phyloP scores from a whole-genome alignment of 2,329 filamentous ascomycete species.

The Pestalotiopsis sp. region DNA sequence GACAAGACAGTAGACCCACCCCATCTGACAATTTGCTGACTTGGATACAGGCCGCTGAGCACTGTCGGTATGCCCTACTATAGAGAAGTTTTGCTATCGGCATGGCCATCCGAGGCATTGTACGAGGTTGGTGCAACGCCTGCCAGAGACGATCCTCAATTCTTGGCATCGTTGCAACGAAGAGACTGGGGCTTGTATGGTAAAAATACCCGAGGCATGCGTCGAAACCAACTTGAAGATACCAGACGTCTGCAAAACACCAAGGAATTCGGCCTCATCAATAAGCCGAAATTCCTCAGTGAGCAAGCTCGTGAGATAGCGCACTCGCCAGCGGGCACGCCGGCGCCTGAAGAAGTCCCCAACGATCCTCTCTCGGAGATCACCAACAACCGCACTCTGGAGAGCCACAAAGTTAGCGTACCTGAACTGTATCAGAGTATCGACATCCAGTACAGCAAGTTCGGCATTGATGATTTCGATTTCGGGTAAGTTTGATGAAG shows the following conservation, averaged over 20 bases:
- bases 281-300: constrained; percentile 89
- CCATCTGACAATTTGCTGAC: constrained; percentile 15
- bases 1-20: not conserved
- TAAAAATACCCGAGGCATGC: constrained; percentile 71
- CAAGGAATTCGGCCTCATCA: constrained; percentile 63
- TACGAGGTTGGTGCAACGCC: constrained; percentile 87
- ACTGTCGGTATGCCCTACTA: constrained; percentile 92
- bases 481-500: constrained; percentile 67
- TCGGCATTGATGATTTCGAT: constrained; percentile 98
- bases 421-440: constrained; percentile 90
- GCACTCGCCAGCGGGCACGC: constrained; percentile 45
- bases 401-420: constrained; percentile 78
- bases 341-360: constrained; percentile 41
- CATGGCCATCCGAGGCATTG: constrained; percentile 83
- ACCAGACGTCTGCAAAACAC: constrained; percentile 60
- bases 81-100: constrained; percentile 81
- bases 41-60: constrained; percentile 68
- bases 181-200: constrained; percentile 79
- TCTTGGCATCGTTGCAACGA: constrained; percentile 69
- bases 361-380: constrained; percentile 67
- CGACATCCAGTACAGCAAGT: constrained; percentile 98
- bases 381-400: constrained; percentile 65
- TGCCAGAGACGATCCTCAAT: constrained; percentile 69
- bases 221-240: constrained; percentile 82
- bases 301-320: constrained; percentile 80